Evolutionary conservation across 768 basidiomycete genomes (phyloP), one percentile per base, ranked within the genome.

Genomic region (Kockovaella imperatae): DNA sequence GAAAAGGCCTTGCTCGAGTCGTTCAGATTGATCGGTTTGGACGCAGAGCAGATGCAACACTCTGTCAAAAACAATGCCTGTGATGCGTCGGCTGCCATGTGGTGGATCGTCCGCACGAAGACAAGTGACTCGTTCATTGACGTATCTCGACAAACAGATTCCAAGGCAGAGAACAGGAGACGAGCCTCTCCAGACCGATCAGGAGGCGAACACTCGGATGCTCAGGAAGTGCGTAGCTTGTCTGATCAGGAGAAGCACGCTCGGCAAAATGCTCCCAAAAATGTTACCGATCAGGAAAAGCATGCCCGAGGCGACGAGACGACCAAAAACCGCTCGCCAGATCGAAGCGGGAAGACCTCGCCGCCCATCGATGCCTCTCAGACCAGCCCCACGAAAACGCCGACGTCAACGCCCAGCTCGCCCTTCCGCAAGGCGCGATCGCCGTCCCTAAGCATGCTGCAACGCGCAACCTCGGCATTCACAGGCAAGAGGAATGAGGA

Each of bases 361-460:
- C 23, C 40, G 40, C 24, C 28, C 25, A 32, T 32, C 31, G 31
- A 10, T 32, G 10, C 31, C 8, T 30, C 43, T 30, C 43, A 31
- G 29, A 45, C 31, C 17, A 25, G n/a, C 14, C 31, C 29, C 5
- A 45, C n/a, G 23, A 23, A 31, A 14, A 17, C 25, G 17, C 4
- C 29, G 4, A 8, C 44, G 5, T 26, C 44, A 32, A 45, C 44
- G 5, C 21, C 20, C 18, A 44, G 42, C 42, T n/a, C 14, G 29
- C 44, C n/a, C 20, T 11, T 25, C 18, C 20, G 23, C 46, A 90
- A 91, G 67, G 74, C 72, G 21, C 77, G 91, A 14, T 82, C 87
- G 2, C 86, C 88, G 5, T 93, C 90, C 49, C 86, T 97, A 43
- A 90, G 84, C 61, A 95, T 97, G 69, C 86, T 97, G 79, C 91